Base-by-base conservation (phyloP, 768 basidiomycete genomes). In the Amanita pseudoporphyria region DNA sequence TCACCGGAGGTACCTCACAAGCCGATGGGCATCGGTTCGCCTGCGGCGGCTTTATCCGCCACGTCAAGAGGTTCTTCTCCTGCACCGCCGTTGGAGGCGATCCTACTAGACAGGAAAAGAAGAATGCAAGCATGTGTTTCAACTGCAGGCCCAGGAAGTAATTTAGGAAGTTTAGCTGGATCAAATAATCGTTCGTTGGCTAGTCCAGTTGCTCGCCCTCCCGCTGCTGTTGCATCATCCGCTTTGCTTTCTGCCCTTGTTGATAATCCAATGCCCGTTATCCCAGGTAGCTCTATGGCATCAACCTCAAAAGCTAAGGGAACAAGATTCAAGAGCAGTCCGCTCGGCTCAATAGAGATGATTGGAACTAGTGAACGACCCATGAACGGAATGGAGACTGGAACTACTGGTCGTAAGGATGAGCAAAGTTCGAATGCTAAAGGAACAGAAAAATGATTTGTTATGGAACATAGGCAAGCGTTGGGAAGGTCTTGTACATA, bases 241-340 rank as follows among this genome's bases (percentile, higher is more conserved):
- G 33, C 33, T 35, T n/a, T 39, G 19, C 19, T 21, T 12, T 39
- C 38, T 24, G 22, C 6, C 12, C 12, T n/a, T 35, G 4, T 10
- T 40, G 32, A 55, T 35, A 46, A 12, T 16, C 6, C 40, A n/a
- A 9, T 24, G 45, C 53, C 41, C 2, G 52, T 42, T n/a, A 52
- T 49, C 26, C 45, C 49, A 32, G 61, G 58, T 19, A 58, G 49
- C 49, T 60, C 58, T 31, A 28, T 16, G 1, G 37, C 51, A 6
- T 9, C 54, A 16, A 44, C 51, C 14, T 41, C 49, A 26, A 56
- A 51, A 32, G 47, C 55, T 45, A 83, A 79, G 58, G 79, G 78
- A 19, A 67, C 71, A 18, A 71, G 76, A 52, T 88, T 86, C 66
- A 87, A 87, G 77, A 87, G 84, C 58, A 86, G 77, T 58, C 84